phyloP scores from a whole-genome alignment of 345 rosid species.

The Boechera retrofracta region DNA sequence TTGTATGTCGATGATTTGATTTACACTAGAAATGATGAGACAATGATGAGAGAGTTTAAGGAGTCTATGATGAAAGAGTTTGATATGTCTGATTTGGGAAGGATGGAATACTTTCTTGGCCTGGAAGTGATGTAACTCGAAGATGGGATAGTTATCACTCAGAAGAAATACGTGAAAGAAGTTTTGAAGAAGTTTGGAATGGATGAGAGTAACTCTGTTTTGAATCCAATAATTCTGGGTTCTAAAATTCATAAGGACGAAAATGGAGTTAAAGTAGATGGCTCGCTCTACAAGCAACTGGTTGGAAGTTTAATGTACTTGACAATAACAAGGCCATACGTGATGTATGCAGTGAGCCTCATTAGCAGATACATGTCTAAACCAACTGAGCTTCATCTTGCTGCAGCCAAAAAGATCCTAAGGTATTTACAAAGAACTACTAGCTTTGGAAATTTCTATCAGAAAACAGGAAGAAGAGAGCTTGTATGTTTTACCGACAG shows the following conservation, averaged over 20 bases:
- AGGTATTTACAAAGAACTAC: too few species aligned
- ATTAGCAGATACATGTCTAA: too few species aligned
- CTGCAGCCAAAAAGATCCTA: too few species aligned
- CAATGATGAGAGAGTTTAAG: slow-evolving; percentile 17
- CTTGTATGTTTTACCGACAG: too few species aligned
- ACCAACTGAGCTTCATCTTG: too few species aligned
- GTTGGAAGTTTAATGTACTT: slow-evolving; percentile 26
- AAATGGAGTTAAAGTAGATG: background rate
- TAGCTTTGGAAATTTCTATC: too few species aligned
- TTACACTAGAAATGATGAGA: slow-evolving; percentile 1
- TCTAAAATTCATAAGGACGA: background rate
- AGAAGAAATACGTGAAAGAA: slow-evolving; percentile 14
- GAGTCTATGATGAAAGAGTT: background rate
- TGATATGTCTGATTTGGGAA: background rate
- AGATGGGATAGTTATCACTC: background rate
- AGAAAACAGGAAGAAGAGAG: too few species aligned
- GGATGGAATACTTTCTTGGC: background rate
- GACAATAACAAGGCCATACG: background rate
- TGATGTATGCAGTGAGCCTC: background rate
- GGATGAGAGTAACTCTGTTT: background rate
- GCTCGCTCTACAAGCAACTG: background rate
- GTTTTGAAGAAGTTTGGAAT: slow-evolving; percentile 3
- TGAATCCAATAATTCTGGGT: slow-evolving; percentile 5
- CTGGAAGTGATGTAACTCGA: background rate
- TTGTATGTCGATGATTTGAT: slow-evolving; percentile 30